A percentile compares a stretch with the other conserved stretches of the same genome.
Conservation (phyloP, 1,139 yeast genomes). For the Debaryomycetaceae sp. region DNA sequence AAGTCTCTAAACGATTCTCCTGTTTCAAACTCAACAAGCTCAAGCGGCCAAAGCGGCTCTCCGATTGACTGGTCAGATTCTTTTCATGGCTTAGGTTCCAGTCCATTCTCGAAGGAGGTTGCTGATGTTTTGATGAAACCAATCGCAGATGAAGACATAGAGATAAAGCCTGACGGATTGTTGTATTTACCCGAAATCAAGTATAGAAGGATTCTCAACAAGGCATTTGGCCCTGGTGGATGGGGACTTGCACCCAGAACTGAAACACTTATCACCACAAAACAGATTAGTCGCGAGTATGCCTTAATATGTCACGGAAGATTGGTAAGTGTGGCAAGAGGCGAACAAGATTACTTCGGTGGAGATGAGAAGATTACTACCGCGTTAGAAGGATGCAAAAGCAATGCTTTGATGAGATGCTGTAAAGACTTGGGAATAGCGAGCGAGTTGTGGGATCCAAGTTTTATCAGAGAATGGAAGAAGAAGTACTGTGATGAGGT, state of each 20-base stretch:
- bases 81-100: slow-evolving; percentile 77
- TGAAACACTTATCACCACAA: slow-evolving; percentile 68
- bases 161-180: slow-evolving; percentile 93
- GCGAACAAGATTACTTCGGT: slow-evolving; percentile 90
- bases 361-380: slow-evolving; percentile 84
- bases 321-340: slow-evolving; percentile 87
- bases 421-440: slow-evolving; percentile 97
- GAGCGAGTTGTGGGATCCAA: slow-evolving; percentile 95
- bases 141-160: slow-evolving; percentile 68
- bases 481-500: slow-evolving; percentile 73
- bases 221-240: slow-evolving; percentile 97
- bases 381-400: slow-evolving; percentile 95
- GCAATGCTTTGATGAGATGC: slow-evolving; percentile 96
- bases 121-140: slow-evolving; percentile 60
- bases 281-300: slow-evolving; percentile 75
- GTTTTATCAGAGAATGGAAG: slow-evolving; percentile 79
- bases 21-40: slow-evolving; percentile 1
- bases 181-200: slow-evolving; percentile 91
- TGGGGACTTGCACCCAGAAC: slow-evolving; percentile 98
- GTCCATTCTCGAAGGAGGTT: slow-evolving; percentile 63
- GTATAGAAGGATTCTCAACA: slow-evolving; percentile 81
- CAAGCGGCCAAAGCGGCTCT: slow-evolving; percentile 6
- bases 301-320: slow-evolving; percentile 86
- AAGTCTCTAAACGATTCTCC: slow-evolving; percentile 23
- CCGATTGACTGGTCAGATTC: slow-evolving; percentile 68